phyloP scores from a whole-genome alignment of 108 stramenopile genomes.

The Skeletonema tropicum region DNA sequence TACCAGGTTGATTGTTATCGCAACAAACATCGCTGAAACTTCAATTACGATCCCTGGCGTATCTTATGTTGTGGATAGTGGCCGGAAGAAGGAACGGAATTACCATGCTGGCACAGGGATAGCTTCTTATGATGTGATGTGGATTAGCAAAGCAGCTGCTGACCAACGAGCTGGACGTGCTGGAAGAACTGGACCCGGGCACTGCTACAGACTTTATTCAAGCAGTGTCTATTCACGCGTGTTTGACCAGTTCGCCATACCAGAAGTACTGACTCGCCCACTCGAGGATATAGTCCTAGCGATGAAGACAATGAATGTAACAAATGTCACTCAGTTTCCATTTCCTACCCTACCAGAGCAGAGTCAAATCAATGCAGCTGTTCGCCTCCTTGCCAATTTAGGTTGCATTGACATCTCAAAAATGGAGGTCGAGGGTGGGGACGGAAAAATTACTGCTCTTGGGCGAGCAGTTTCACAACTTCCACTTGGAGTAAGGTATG shows the following conservation, averaged over 20 bases:
- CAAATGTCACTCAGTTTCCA: conserved; percentile 76
- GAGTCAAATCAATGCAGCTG: conserved; percentile 71
- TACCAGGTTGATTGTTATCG: conserved; percentile 91
- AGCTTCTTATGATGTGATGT: conserved; percentile 91
- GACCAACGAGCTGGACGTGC: conserved; percentile 98
- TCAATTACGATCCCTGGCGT: conserved; percentile 84
- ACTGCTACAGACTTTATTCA: conserved; percentile 96
- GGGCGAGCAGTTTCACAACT: conserved; percentile 80
- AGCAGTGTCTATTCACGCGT: conserved; percentile 90
- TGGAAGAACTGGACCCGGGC: conserved; percentile 95
- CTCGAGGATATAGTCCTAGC: conserved; percentile 92
- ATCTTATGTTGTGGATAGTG: conserved; percentile 97
- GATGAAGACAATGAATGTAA: conserved; percentile 88
- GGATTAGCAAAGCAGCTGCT: conserved; percentile 96
- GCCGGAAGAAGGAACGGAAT: conserved; percentile 92
- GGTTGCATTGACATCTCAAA: conserved; percentile 79
- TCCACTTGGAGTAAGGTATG: conserved; percentile 87
- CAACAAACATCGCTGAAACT: conserved; percentile 99
- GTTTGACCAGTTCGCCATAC: conserved; percentile 81
- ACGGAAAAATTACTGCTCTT: conserved; percentile 77
- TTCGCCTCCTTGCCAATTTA: conserved; percentile 73
- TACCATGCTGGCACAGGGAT: conserved; percentile 85
- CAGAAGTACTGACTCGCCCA: conserved; percentile 85
- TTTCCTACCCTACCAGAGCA: conserved; percentile 81
- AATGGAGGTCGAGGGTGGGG: conserved; percentile 71